Evolutionary conservation across 2,329 filamentous ascomycete species (phyloP).

Genomic region (Pseudonectria foliicola): DNA sequence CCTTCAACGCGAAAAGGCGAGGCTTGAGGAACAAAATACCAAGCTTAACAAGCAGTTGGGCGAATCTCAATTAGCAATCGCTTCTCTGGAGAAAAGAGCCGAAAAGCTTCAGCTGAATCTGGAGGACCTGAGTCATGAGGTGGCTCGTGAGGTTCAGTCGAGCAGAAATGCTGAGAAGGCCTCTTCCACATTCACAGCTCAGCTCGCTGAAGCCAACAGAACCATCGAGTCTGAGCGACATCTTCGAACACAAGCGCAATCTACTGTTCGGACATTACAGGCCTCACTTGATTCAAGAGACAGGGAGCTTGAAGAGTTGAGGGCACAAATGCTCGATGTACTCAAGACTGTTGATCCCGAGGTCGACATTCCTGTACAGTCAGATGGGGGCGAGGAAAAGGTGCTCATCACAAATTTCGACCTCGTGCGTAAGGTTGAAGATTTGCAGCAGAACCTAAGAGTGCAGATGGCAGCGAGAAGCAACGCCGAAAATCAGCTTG

Average conservation of each 20-base stretch:
- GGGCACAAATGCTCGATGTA: constrained; percentile 71
- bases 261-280: constrained; percentile 77
- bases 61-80: constrained; percentile 75
- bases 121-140: constrained; percentile 88
- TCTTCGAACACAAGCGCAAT: constrained; percentile 74
- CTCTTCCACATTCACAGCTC: constrained; percentile 69
- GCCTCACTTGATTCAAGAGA: constrained; percentile 70
- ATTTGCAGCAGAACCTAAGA: constrained; percentile 79
- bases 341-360: constrained; percentile 82
- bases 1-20: constrained; percentile 75
- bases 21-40: constrained; percentile 73
- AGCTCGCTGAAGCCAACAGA: constrained; percentile 82
- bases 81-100: constrained; percentile 84
- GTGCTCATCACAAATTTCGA: constrained; percentile 70
- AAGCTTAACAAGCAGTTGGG: constrained; percentile 78
- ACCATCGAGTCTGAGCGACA: constrained; percentile 88
- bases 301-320: constrained; percentile 72
- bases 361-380: constrained; percentile 54
- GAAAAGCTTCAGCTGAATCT: constrained; percentile 84
- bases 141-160: constrained; percentile 81
- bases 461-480: constrained; percentile 74
- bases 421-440: constrained; percentile 77
- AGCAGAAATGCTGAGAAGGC: constrained; percentile 86
- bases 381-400: constrained; percentile 54
- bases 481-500: constrained; percentile 76